A percentile compares a stretch with the other conserved stretches of the same genome.
Evolutionary conservation across 2,329 filamentous ascomycete species (phyloP).

Genomic region (Boeremia exigua): DNA sequence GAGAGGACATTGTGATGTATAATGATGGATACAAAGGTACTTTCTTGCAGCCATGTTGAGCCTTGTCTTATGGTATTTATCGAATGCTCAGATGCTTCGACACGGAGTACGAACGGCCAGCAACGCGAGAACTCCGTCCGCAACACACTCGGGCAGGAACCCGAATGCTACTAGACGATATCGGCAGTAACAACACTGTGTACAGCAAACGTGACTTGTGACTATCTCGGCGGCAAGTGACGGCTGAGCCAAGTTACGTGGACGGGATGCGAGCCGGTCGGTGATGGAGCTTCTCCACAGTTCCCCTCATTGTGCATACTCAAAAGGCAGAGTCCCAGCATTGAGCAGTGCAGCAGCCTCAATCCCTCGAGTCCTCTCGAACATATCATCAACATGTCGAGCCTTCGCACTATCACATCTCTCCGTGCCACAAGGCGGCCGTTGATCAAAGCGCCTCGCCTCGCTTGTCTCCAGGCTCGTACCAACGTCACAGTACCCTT

Average conservation of each 20-base stretch:
- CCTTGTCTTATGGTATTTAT: constrained; percentile 6
- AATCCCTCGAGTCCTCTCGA: constrained; percentile 3
- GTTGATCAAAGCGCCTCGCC: constrained; percentile 17
- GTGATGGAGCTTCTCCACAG: constrained; percentile 12
- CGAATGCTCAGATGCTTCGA: not conserved
- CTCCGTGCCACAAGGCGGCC: constrained; percentile 18
- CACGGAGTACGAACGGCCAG: too few relatives aligned
- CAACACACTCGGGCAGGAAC: constrained; percentile 5
- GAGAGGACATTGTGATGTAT: constrained; percentile 12
- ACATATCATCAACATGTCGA: constrained; percentile 20
- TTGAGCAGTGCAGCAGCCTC: constrained; percentile 4
- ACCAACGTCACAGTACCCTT: constrained; percentile 39
- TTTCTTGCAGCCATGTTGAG: not conserved
- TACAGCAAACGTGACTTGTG: constrained; percentile 7
- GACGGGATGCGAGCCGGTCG: constrained; percentile 15
- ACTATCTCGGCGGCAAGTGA: constrained; percentile 17
- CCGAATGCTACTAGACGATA: constrained; percentile 4
- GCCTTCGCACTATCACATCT: constrained; percentile 25
- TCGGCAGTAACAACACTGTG: constrained; percentile 2
- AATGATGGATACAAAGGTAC: not conserved
- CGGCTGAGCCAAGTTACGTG: constrained; percentile 15
- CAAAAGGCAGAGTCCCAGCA: constrained; percentile 17
- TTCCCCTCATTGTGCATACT: constrained; percentile 18
- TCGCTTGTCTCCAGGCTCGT: constrained; percentile 26
- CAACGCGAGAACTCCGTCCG: not conserved